A percentile compares a stretch with the other conserved stretches of the same genome.
These are phyloP conservation scores for Hymenotorrendiella dingleyae DNA, from an alignment of 2,329 filamentous ascomycete species.

Conservation along the genomic window DNA sequence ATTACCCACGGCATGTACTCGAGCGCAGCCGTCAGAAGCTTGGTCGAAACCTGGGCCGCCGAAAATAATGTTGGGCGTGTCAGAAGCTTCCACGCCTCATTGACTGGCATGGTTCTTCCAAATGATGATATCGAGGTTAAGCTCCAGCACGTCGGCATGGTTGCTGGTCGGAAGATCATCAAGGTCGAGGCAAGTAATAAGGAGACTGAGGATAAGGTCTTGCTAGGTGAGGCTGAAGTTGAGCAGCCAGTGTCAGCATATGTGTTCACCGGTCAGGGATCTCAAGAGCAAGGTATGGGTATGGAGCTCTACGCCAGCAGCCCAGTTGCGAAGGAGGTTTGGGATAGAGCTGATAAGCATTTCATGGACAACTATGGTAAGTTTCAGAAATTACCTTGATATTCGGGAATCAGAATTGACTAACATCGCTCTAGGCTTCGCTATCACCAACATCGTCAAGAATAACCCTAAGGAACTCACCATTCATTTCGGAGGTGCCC, in stretches of 20 bases:
- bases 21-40: constrained; percentile 87
- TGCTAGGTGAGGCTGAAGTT: constrained; percentile 92
- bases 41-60: constrained; percentile 97
- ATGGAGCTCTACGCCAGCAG: constrained; percentile 98
- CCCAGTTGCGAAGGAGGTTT: constrained; percentile 90
- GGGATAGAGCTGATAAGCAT: constrained; percentile 96
- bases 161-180: constrained; percentile 97
- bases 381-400: constrained; percentile 27
- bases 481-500: constrained; percentile 93
- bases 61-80: constrained; percentile 98
- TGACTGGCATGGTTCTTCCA: constrained; percentile 98
- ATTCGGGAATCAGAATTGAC: constrained; percentile 14
- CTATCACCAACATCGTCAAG: constrained; percentile 97
- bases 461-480: constrained; percentile 99
- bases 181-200: constrained; percentile 96
- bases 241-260: constrained; percentile 96
- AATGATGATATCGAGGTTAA: constrained; percentile 94
- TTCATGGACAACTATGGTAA: constrained; percentile 97
- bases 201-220: constrained; percentile 93
- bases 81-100: constrained; percentile 90
- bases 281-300: constrained; percentile 98
- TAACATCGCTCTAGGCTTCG: constrained; percentile 58
- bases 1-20: constrained; percentile 99
- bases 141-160: constrained; percentile 95
- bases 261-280: constrained; percentile 96